Evolutionary conservation across 2,329 filamentous ascomycete species (phyloP), one percentile per base, ranked within the genome.

Genomic region (Aspergillus tamarii): DNA sequence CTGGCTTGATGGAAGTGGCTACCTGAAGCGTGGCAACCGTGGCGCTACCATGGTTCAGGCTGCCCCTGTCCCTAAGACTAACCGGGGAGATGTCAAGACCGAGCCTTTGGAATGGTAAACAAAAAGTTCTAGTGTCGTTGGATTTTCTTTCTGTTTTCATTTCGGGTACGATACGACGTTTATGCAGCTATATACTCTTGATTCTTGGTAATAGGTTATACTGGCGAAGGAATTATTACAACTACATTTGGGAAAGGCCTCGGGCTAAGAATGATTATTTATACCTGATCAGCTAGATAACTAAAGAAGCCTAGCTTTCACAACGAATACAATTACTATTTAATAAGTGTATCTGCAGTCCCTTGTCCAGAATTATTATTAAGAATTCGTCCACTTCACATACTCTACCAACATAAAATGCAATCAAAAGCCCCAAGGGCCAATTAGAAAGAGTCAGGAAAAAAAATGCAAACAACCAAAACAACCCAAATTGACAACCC

Each of bases 21-120:
- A 96, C 77, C 84, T 98, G 64, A 85, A 83, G 67, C 80, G 84
- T 62, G 78, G 78, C 46, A 83, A 84, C 67, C 76, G 84, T 66
- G 85, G 73, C 28, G 66, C 88, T 2, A 87, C 88, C 11, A 88
- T 86, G 82, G 81, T 90, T 23, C 82, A 87, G 72, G 88, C 88
- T 12, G 85, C 82, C 12, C 88, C 92, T 6, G 89, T 97, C 46
- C 92, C 94, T 45, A 94, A 89, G 83, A 97, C 94, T 66, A 97
- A 97, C 81, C 84, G 92, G 19, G 94, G 94, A 1, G 90, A 96
- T 79, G 88, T 89, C 72, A 88, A 93, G 77, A 89, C 85, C 69
- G 93, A 97, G 81, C 94, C 94, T 54, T 83, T 97, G 69, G 93
- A 97, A 75, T 97, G 94, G 93, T 97, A 85, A 80, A 55, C 8